phyloP scores from a whole-genome alignment of 257 asterid species.

The Eucommia ulmoides region DNA sequence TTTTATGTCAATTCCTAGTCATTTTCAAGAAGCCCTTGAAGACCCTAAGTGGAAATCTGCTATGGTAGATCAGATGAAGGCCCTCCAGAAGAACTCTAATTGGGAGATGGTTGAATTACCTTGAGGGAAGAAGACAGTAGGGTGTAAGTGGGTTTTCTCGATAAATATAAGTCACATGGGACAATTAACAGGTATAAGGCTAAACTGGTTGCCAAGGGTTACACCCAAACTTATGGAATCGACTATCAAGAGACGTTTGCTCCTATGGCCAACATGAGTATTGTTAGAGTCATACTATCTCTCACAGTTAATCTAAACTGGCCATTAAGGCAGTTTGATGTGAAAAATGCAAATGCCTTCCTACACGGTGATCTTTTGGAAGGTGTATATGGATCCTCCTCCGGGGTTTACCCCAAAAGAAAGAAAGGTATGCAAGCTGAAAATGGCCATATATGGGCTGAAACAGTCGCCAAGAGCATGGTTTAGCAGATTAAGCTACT shows the following conservation, averaged over 20 bases:
- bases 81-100: not conserved
- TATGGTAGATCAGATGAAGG: not conserved
- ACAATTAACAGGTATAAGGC: not conserved
- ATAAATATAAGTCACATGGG: not conserved
- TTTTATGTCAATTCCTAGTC: not conserved
- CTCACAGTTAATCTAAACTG: no score
- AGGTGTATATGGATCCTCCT: not conserved
- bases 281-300: not conserved
- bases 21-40: not conserved
- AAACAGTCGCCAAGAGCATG: not conserved
- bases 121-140: not conserved
- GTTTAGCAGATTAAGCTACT: not conserved
- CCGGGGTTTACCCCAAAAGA: not conserved
- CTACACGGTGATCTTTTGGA: no score
- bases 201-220: not conserved
- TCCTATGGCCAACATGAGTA: not conserved
- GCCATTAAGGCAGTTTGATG: no score
- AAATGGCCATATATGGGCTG: not conserved
- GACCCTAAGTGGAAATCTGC: not conserved
- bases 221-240: not conserved
- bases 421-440: not conserved
- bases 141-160: not conserved
- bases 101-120: slow-evolving; percentile 1
- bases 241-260: not conserved
- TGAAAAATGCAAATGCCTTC: not conserved